Evolutionary conservation across 179 eudicot genomes (phyloP).

Genomic region (Beta lomatogona): DNA sequence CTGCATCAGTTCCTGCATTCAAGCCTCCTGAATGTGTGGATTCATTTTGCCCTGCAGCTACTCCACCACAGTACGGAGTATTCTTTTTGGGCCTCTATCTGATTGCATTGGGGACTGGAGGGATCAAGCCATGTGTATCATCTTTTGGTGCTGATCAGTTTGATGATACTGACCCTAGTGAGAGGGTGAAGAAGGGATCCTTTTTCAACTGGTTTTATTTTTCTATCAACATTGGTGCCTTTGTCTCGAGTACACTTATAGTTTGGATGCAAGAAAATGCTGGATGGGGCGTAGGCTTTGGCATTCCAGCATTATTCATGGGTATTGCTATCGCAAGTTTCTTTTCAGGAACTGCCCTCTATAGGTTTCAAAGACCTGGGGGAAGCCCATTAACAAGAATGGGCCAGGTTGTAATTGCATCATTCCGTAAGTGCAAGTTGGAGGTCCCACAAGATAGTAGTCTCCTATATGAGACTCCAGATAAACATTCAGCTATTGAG

Average conservation of each 20-base stretch:
- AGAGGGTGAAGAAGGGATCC: constrained; percentile 62
- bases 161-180: constrained; percentile 67
- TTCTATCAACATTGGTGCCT: constrained; percentile 62
- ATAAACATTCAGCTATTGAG: constrained; percentile 49
- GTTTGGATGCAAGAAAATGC: constrained; percentile 70
- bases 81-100: constrained; percentile 65
- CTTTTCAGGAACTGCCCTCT: constrained; percentile 55
- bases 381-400: constrained; percentile 69
- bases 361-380: constrained; percentile 59
- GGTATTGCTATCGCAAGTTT: constrained; percentile 57
- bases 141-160: constrained; percentile 84
- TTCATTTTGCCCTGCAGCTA: constrained; percentile 59
- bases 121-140: constrained; percentile 70
- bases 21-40: constrained; percentile 58
- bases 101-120: constrained; percentile 71
- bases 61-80: constrained; percentile 53
- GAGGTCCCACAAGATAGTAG: constrained; percentile 38
- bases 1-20: constrained; percentile 56
- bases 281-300: constrained; percentile 71
- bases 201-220: constrained; percentile 80
- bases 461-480: constrained; percentile 50
- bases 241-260: constrained; percentile 56
- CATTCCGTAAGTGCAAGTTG: constrained; percentile 44
- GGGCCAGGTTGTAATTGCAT: constrained; percentile 59
- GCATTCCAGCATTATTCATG: constrained; percentile 63